phyloP scores from a whole-genome alignment of 345 rosid genomes.

The Euphorbia tirucalli region DNA sequence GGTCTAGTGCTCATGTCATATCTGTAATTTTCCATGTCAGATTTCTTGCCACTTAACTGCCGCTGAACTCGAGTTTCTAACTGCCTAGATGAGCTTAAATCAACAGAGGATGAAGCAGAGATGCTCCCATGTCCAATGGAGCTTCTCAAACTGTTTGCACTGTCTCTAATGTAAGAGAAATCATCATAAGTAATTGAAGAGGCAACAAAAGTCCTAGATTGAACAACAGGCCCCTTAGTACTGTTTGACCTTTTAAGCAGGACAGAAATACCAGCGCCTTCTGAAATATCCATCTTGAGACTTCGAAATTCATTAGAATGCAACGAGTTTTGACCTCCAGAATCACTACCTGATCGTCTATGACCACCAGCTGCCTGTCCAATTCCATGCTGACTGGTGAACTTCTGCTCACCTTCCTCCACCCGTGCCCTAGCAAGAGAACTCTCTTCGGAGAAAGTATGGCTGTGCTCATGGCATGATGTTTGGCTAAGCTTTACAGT shows the following conservation, averaged over 20 bases:
- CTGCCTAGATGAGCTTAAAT: conserved; percentile 63
- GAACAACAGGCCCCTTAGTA: conserved; percentile 63
- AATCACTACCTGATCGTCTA: conserved; percentile 29
- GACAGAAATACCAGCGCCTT: conserved; percentile 60
- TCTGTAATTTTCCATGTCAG: conserved; percentile 65
- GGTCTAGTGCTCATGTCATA: conserved; percentile 51
- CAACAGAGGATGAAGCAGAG: conserved; percentile 83
- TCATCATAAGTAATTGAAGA: conserved; percentile 64
- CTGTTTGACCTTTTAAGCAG: conserved; percentile 80
- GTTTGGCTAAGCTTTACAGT: conserved; percentile 28
- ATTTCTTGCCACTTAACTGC: conserved; percentile 67
- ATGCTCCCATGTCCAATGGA: conserved; percentile 67
- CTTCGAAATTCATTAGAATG: conserved; percentile 29
- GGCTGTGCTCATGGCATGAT: conserved; percentile 32
- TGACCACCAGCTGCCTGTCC: conserved; percentile 37
- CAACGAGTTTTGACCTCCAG: conserved; percentile 34
- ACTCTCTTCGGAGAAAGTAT: conserved; percentile 31
- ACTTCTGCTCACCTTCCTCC: conserved; percentile 42
- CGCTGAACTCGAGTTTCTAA: conserved; percentile 57
- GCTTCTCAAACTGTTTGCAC: conserved; percentile 73
- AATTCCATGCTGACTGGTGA: conserved; percentile 33
- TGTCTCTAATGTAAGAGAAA: conserved; percentile 61
- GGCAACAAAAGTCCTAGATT: conserved; percentile 61
- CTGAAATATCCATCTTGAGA: conserved; percentile 40
- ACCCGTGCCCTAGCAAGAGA: conserved; percentile 29